Evolutionary conservation across 2,329 filamentous ascomycete species (phyloP).

Genomic region (Colletotrichum navitas): DNA sequence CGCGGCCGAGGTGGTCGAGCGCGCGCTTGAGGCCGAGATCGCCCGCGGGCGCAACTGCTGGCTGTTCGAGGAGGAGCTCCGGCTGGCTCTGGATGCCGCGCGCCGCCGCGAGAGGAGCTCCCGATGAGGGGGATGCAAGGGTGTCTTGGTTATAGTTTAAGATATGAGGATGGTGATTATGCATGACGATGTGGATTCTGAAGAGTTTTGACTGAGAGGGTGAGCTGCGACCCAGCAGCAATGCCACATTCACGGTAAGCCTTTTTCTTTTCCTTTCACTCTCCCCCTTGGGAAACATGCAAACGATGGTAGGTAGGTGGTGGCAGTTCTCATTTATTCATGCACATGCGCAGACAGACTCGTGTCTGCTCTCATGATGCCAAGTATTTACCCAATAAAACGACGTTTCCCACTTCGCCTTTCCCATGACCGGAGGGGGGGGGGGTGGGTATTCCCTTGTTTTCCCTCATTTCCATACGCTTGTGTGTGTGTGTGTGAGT

Average conservation of each 20-base stretch:
- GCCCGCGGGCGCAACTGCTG: neutral
- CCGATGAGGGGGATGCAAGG: neutral
- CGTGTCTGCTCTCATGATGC: neutral
- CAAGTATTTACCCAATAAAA: neutral
- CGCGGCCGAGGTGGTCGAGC: neutral
- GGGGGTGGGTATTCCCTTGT: neutral
- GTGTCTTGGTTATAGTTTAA: too few species aligned
- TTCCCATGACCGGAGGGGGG: neutral
- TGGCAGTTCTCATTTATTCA: slow-evolving; percentile 3
- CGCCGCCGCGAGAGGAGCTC: neutral
- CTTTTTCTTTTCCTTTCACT: too few species aligned
- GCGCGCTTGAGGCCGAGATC: neutral
- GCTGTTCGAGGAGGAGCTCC: neutral
- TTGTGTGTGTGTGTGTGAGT: too few species aligned
- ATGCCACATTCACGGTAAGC: neutral
- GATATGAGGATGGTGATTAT: too few species aligned
- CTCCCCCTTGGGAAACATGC: too few species aligned
- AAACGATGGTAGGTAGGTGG: neutral
- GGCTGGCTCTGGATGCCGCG: neutral
- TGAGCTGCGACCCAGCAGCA: neutral
- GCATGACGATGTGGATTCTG: too few species aligned
- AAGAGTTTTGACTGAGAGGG: too few species aligned
- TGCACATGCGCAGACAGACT: neutral
- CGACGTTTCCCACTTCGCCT: slow-evolving; percentile 6
- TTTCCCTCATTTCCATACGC: neutral